Percentiles rank a stretch among this genome's conserved stretches.
Evolutionary conservation across 2,329 filamentous ascomycete species (phyloP).

Genomic region (Beauveria caledonica): DNA sequence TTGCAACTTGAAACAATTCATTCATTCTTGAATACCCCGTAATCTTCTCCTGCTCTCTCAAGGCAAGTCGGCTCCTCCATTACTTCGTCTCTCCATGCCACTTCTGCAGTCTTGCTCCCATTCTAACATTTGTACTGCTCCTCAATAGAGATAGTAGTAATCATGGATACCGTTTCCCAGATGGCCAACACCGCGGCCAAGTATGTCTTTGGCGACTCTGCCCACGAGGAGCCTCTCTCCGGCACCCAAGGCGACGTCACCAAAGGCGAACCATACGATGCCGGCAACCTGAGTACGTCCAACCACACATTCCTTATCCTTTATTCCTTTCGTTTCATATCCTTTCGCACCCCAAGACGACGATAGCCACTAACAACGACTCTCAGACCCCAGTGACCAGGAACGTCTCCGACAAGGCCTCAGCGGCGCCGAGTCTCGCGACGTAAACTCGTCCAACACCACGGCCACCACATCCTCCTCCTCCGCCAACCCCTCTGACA

Average conservation of each 20-base stretch:
- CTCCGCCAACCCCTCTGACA: neutral
- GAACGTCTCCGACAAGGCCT: slow-evolving; percentile 24
- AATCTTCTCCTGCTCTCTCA: neutral
- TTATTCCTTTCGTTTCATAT: neutral
- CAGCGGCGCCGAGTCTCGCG: slow-evolving; percentile 9
- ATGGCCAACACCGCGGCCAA: slow-evolving; percentile 35
- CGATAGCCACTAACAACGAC: neutral
- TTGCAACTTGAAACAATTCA: neutral
- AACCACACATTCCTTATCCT: neutral
- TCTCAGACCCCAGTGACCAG: neutral
- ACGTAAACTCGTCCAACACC: neutral
- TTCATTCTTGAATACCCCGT: neutral
- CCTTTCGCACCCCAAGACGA: too few relatives aligned
- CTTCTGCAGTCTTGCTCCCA: neutral
- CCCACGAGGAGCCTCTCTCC: slow-evolving; percentile 57
- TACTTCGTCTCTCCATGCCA: neutral
- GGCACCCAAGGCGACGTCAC: slow-evolving; percentile 60
- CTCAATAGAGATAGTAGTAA: slow-evolving; percentile 13
- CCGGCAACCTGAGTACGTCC: slow-evolving; percentile 57
- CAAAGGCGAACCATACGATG: slow-evolving; percentile 66
- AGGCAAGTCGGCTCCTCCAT: neutral
- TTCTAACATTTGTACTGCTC: neutral
- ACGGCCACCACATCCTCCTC: neutral
- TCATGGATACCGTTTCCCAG: slow-evolving; percentile 58
- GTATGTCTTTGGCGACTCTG: slow-evolving; percentile 33